Conservation (phyloP, 208 protist species). For the Leishmania braziliensis region DNA sequence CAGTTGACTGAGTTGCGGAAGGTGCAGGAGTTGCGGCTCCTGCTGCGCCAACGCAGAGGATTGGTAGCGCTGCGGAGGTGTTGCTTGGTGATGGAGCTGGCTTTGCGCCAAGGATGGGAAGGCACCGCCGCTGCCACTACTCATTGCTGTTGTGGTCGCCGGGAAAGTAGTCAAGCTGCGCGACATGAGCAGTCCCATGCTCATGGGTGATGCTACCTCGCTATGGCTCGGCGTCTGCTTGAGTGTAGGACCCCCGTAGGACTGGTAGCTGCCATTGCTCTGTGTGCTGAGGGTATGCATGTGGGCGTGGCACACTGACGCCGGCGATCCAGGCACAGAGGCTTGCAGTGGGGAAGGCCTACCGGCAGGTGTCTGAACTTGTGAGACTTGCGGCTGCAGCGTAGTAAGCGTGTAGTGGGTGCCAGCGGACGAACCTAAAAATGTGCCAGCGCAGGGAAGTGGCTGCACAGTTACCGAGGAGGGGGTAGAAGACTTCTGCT, state of each 20-base stretch:
- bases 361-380: neutral
- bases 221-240: constrained; percentile 25
- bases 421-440: neutral
- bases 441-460: neutral
- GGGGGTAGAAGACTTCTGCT: constrained; percentile 5
- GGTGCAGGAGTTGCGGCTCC: constrained; percentile 2
- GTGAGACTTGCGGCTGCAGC: neutral
- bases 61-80: constrained; percentile 9
- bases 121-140: neutral
- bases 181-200: constrained; percentile 10
- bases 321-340: constrained; percentile 6
- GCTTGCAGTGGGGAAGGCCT: constrained; percentile 4
- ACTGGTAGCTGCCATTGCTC: constrained; percentile 7
- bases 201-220: constrained; percentile 15
- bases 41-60: neutral
- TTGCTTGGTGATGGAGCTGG: constrained; percentile 6
- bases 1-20: constrained; percentile 5
- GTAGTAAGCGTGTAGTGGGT: neutral
- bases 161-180: constrained; percentile 15
- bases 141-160: neutral
- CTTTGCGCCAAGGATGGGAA: constrained; percentile 6
- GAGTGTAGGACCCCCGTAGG: constrained; percentile 3
- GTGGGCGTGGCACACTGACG: constrained; percentile 11
- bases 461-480: neutral
- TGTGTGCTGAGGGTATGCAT: constrained; percentile 21